Evolutionary conservation across 1,284 basidiomycete species (phyloP).

Genomic region (Trichosporon coremiiforme): DNA sequence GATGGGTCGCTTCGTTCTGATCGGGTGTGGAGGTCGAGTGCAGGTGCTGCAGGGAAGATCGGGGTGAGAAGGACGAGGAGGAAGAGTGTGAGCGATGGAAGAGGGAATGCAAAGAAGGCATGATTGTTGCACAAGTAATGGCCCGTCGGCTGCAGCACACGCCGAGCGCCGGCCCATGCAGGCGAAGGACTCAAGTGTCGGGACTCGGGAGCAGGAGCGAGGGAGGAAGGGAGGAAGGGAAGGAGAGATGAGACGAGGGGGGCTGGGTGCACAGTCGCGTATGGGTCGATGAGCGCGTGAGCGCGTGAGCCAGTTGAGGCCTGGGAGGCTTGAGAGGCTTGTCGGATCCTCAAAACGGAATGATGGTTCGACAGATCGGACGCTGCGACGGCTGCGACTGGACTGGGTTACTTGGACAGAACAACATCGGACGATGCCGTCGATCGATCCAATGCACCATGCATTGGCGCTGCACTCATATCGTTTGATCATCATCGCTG

Average conservation of each 20-base stretch:
- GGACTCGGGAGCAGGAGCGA: neutral
- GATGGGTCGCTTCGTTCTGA: neutral
- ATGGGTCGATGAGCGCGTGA: too few species aligned
- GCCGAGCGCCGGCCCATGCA: slow-evolving; percentile 10
- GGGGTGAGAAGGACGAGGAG: neutral
- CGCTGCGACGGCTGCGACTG: neutral
- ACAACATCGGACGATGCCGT: neutral
- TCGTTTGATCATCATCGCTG: neutral
- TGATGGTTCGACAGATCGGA: slow-evolving; percentile 2
- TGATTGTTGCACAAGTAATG: neutral
- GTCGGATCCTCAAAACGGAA: neutral
- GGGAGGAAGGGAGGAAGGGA: neutral
- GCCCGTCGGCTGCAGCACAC: neutral
- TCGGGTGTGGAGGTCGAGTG: neutral
- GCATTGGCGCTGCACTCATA: too few species aligned
- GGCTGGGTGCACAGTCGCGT: neutral
- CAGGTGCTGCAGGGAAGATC: neutral
- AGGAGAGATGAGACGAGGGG: slow-evolving; percentile 1
- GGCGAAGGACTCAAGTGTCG: neutral
- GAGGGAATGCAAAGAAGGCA: slow-evolving; percentile 8
- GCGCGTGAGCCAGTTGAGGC: too few species aligned
- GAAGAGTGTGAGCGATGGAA: slow-evolving; percentile 3
- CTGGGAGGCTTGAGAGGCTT: neutral
- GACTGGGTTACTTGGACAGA: too few species aligned
- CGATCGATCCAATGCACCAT: neutral